These are phyloP conservation scores for Nitzschia sp. DNA, from an alignment of 108 stramenopile genomes.

Conservation along the genomic window DNA sequence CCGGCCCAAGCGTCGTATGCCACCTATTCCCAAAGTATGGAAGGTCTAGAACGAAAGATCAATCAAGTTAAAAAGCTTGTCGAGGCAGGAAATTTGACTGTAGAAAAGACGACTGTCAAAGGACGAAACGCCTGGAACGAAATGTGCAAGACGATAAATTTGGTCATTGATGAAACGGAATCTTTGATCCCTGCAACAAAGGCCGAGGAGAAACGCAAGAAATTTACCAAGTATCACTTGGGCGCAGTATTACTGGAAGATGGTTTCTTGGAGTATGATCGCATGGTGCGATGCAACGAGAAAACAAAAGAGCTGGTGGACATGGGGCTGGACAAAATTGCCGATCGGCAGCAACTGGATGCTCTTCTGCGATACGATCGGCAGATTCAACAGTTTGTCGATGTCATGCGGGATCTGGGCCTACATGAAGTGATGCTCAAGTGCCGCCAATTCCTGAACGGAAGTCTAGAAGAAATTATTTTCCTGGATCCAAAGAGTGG, in stretches of 20 bases:
- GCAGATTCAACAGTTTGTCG: conserved; percentile 11
- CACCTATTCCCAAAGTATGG: not conserved
- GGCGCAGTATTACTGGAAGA: conserved; percentile 19
- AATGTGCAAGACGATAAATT: conserved; percentile 6
- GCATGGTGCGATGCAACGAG: conserved; percentile 15
- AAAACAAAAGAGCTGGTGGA: not conserved
- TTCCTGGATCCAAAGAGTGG: conserved; percentile 31
- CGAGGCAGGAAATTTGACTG: conserved; percentile 20
- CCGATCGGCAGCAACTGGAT: conserved; percentile 22
- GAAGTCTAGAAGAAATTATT: conserved; percentile 14
- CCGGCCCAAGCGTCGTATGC: conserved; percentile 10
- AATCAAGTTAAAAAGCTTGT: not conserved
- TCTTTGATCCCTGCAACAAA: conserved; percentile 11
- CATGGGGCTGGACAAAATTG: not conserved
- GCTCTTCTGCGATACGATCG: conserved; percentile 6
- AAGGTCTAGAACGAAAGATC: not conserved
- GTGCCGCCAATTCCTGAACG: conserved; percentile 3
- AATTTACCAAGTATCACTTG: conserved; percentile 29
- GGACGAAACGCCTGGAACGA: conserved; percentile 17
- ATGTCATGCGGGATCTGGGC: conserved; percentile 27
- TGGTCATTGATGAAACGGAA: not conserved
- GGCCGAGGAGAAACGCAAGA: conserved; percentile 3
- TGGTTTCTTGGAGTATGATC: conserved; percentile 21
- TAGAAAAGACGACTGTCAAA: conserved; percentile 20
- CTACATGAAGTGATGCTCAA: conserved; percentile 20